Conservation (phyloP, 192 early-diverging fungal genomes). For the Backusella tuberculispora region DNA sequence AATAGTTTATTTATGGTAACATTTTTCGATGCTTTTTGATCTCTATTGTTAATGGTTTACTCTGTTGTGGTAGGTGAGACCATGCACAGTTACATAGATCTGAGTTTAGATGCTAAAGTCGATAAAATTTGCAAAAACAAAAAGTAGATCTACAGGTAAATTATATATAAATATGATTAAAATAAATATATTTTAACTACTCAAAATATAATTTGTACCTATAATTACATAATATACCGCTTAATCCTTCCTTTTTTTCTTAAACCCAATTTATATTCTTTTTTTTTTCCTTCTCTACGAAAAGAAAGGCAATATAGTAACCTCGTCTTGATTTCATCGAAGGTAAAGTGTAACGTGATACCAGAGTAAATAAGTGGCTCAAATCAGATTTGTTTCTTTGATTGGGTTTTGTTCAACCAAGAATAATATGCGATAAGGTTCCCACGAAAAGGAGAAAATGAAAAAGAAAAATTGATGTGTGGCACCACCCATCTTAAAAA, state of each 20-base stretch:
- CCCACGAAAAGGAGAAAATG: slow-evolving; percentile 4
- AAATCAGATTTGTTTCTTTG: slow-evolving; percentile 15
- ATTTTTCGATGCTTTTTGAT: not conserved
- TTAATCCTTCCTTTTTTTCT: not conserved
- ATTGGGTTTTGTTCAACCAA: slow-evolving; percentile 7
- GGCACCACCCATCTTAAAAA: not conserved
- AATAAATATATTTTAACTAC: too few species aligned
- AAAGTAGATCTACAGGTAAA: not conserved
- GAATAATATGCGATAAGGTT: slow-evolving; percentile 6
- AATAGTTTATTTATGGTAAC: not conserved
- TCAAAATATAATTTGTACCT: too few species aligned
- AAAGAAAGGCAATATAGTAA: not conserved
- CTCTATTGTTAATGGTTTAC: not conserved
- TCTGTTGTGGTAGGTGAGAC: not conserved
- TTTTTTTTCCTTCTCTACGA: not conserved
- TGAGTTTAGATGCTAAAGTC: not conserved
- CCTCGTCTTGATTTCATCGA: not conserved
- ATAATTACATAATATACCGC: not conserved
- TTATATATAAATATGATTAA: not conserved
- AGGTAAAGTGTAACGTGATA: not conserved
- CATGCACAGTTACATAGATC: not conserved
- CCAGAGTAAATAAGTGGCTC: not conserved
- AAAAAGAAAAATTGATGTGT: not conserved
- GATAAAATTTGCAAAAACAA: not conserved
- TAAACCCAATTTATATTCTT: not conserved